Evolutionary conservation across 805 yeast species (phyloP), one percentile per base, ranked within the genome.

Genomic region (Wickerhamiella nectarea): DNA sequence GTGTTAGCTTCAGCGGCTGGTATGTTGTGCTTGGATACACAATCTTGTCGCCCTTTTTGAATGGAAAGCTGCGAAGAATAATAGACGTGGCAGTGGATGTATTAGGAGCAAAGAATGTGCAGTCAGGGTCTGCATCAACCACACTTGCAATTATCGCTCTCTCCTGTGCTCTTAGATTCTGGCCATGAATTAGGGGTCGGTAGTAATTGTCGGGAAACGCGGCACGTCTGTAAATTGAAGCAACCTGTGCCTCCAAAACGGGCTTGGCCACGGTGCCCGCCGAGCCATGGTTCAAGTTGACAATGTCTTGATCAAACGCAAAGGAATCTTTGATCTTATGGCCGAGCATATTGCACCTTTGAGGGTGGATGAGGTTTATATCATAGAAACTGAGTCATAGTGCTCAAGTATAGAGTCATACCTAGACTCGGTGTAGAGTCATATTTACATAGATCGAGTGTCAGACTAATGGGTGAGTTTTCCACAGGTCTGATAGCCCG

Each of bases 261-360:
- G 66, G 60, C 6, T 55, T 60, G 0, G 84, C 80, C 3, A 71
- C 63, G 1, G 69, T 60, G 1, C 85, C 86, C 52, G 59, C 78
- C 1, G 80, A 70, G 5, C 85, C 85, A 55, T 78, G 78, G 57
- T 79, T 79, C 36, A 76, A 68, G 10, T 73, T 71, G 4, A 56
- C 55, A 7, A 65, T 64, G 2, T 56, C 64, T 1, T 62, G 35
- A 33, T 34, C 24, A 20, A 28, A 10, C 6, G 31, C 31, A n/a
- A 28, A 28, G 6, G 5, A n/a, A 7, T 8, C 7, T 28, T 28
- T 28, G 31, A 28, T n/a, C 15, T 14, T 15, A 15, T 28, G 31
- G 15, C 31, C 31, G n/a, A 28, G 31, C 31, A 28, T 28, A 12
- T 3, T 3, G 31, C n/a, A n/a, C n/a, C n/a, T n/a, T n/a, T n/a